Evolutionary conservation across 345 rosid species (phyloP).

Genomic region (Arabis alpina): DNA sequence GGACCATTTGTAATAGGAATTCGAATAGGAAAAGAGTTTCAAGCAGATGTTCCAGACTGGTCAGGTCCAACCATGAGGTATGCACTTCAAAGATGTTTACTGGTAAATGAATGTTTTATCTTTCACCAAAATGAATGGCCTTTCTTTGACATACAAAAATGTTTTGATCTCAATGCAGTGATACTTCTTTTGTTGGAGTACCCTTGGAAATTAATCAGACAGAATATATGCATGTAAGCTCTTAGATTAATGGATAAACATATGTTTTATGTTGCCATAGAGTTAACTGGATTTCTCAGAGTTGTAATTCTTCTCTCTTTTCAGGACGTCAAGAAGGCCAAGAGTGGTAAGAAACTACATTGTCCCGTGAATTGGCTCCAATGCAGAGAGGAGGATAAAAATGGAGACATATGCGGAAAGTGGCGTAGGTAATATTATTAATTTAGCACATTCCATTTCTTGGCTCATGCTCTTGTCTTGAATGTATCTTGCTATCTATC

Average conservation of each 20-base stretch:
- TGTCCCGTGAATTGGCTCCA: conserved; percentile 90
- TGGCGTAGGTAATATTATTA: conserved; percentile 83
- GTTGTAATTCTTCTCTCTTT: conserved; percentile 32
- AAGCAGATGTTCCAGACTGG: conserved; percentile 91
- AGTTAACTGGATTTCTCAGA: conserved; percentile 14
- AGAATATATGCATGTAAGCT: conserved; percentile 56
- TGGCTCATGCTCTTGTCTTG: conserved; percentile 25
- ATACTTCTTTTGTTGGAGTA: conserved; percentile 52
- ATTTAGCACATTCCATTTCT: conserved; percentile 22
- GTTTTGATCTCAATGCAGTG: conserved; percentile 55
- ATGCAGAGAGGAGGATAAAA: conserved; percentile 59
- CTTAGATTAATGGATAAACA: conserved; percentile 25
- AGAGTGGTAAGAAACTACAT: conserved; percentile 42
- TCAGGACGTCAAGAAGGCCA: conserved; percentile 51
- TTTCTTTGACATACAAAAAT: conserved; percentile 7
- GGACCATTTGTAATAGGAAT: conserved; percentile 56
- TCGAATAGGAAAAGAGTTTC: conserved; percentile 83
- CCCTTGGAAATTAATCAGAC: conserved; percentile 51
- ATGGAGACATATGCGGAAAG: conserved; percentile 82
- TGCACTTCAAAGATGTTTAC: conserved; percentile 29
- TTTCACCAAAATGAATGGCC: conserved; percentile 22
- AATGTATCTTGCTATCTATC: conserved; percentile 9
- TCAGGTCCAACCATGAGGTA: conserved; percentile 68
- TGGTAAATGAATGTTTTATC: conserved; percentile 17
- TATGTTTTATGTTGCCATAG: conserved; percentile 23